phyloP scores from a whole-genome alignment of 140 eudicot species.

The Anethum foeniculum region DNA sequence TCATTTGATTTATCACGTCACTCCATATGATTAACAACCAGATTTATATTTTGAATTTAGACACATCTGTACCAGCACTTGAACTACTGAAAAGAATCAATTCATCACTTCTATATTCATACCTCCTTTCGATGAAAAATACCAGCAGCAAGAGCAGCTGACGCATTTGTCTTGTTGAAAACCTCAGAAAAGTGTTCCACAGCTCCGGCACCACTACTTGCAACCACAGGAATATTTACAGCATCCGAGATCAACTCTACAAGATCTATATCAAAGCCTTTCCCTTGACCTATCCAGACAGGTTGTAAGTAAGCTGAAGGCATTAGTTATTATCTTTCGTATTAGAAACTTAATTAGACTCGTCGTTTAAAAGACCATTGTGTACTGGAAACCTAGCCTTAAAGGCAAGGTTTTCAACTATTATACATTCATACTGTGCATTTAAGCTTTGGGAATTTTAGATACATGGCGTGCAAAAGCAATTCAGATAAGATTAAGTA shows the following conservation, averaged over 20 bases:
- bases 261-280: conserved; percentile 85
- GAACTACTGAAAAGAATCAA: background rate
- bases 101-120: background rate
- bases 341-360: background rate
- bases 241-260: conserved; percentile 78
- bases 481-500: background rate
- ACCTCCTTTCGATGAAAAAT: conserved; percentile 97
- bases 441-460: background rate
- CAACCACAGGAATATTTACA: conserved; percentile 89
- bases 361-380: background rate
- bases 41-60: background rate
- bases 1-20: background rate
- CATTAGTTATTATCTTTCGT: background rate
- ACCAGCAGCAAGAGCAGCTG: conserved; percentile 99
- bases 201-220: conserved; percentile 96
- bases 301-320: background rate
- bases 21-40: background rate
- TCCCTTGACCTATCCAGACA: conserved; percentile 73
- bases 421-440: background rate
- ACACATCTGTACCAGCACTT: background rate
- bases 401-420: background rate
- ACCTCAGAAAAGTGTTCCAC: conserved; percentile 76
- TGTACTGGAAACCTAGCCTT: background rate
- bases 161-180: conserved; percentile 80
- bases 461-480: background rate